phyloP scores from a whole-genome alignment of 2,329 filamentous ascomycete species.

The Colletotrichum sp. region DNA sequence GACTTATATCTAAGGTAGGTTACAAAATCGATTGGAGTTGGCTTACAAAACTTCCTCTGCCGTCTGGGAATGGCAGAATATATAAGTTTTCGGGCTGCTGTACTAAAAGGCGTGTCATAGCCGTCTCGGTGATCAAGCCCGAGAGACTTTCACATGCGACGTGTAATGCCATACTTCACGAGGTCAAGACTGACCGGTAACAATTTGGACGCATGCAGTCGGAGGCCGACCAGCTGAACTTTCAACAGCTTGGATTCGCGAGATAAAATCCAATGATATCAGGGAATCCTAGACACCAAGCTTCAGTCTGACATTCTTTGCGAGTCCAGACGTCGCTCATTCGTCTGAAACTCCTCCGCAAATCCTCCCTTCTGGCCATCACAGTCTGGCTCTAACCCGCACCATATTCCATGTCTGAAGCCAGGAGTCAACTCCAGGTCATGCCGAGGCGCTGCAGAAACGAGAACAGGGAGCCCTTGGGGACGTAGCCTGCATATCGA shows the following conservation, averaged over 20 bases:
- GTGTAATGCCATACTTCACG: neutral
- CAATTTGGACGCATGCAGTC: fast-evolving
- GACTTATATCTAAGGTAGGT: no score
- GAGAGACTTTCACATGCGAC: neutral
- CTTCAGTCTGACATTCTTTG: fast-evolving
- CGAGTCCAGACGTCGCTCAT: fast-evolving
- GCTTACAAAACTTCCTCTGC: no score
- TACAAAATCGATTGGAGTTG: no score
- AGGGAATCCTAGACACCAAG: neutral
- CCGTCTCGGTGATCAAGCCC: no score
- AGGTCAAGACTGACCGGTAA: fast-evolving
- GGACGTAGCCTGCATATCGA: conserved; percentile 2
- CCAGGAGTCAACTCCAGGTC: neutral
- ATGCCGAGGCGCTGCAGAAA: conserved; percentile 7
- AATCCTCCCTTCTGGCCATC: fast-evolving
- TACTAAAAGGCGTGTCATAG: neutral
- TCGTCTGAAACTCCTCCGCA: fast-evolving
- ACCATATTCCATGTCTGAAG: neutral
- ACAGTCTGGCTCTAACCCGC: neutral
- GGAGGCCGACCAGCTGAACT: neutral
- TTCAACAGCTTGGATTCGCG: fast-evolving
- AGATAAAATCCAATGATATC: neutral
- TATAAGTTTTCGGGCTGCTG: fast-evolving
- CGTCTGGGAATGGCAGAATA: neutral
- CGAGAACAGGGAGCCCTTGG: conserved; percentile 3